These are phyloP conservation scores for Prunus salicina DNA, from an alignment of 306 rosid species.

Conservation along the genomic window DNA sequence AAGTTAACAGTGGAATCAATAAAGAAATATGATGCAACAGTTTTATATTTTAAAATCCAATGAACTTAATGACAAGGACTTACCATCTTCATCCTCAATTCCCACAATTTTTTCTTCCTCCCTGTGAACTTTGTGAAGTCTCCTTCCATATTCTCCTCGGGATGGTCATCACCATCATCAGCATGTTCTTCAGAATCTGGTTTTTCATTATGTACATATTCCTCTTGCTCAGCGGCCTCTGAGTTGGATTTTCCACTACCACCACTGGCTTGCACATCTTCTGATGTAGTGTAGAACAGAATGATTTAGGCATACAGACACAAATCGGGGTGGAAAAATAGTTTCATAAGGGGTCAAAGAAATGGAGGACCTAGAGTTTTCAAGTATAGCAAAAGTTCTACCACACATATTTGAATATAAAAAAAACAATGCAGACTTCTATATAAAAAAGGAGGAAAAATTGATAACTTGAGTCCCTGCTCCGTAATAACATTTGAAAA, in stretches of 20 bases:
- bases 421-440: not conserved
- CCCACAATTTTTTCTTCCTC: slow-evolving; percentile 83
- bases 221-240: slow-evolving; percentile 36
- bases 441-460: not conserved
- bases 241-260: slow-evolving; percentile 32
- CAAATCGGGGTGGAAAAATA: not conserved
- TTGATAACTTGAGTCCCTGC: not conserved
- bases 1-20: not conserved
- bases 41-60: not conserved
- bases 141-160: slow-evolving; percentile 19
- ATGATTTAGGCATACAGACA: not conserved
- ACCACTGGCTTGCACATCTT: slow-evolving; percentile 42
- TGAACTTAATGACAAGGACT: not conserved
- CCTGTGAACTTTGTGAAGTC: slow-evolving; percentile 37
- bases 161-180: slow-evolving; percentile 18
- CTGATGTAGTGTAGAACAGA: slow-evolving; percentile 27
- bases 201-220: slow-evolving; percentile 36
- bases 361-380: not conserved
- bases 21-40: not conserved
- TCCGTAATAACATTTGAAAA: not conserved
- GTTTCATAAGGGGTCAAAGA: not conserved
- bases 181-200: slow-evolving; percentile 20
- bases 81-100: slow-evolving; percentile 87
- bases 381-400: not conserved
- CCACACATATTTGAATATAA: not conserved